Base-by-base conservation (phyloP, 2,329 filamentous ascomycete species). In the Epichloe gansuensis region DNA sequence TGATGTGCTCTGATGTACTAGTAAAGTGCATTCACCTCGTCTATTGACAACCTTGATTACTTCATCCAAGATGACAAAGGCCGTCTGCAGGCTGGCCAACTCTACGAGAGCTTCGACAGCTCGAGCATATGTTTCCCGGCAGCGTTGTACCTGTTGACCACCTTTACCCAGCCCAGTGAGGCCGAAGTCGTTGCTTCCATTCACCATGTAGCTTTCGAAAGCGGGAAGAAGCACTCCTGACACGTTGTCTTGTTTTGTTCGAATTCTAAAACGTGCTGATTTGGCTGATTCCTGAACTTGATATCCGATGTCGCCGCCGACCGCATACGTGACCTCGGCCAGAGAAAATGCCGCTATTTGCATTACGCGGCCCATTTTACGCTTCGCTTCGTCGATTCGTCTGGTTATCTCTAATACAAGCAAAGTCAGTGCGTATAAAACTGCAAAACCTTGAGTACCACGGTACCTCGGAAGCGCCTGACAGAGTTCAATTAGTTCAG, bases 341-440 rank as follows among this genome's bases (percentile, higher is more conserved):
- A 98, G 80, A 44, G 91, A 97, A 73, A 98, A 97, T 46, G 93
- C 91, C 42, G 93, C 93, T 65, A 98, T 95, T 70, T 97, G 91
- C 93, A 98, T 98, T 39, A 98, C 93, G 37, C 91, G 82, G 54
- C 93, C 93, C 91, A 98, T 98, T 76, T 98, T 98, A 62, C 91
- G 87, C 73, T 98, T 98, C 43, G 93, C 93, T 70, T 98, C 93
- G 74, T 98, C 91, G 71, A 98, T 98, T 65, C 93, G 86, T 68
- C 84, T 83, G 48, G 93, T 96, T 64, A 98, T 98, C 64, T 98
- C 93, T 88, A 67, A 38, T 31, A 12, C 42, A 23, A 34, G 17
- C 21, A 9, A 28, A 38, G 17, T 41, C 51, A 48, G 56, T 44
- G 48, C 50, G 41, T 52, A 48, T 21, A 59, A 21, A 13, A 37